A percentile compares a stretch with the other conserved stretches of the same genome.
Evolutionary conservation across 192 early-diverging fungal species (phyloP).

Genomic region (Coemansia javaensis): DNA sequence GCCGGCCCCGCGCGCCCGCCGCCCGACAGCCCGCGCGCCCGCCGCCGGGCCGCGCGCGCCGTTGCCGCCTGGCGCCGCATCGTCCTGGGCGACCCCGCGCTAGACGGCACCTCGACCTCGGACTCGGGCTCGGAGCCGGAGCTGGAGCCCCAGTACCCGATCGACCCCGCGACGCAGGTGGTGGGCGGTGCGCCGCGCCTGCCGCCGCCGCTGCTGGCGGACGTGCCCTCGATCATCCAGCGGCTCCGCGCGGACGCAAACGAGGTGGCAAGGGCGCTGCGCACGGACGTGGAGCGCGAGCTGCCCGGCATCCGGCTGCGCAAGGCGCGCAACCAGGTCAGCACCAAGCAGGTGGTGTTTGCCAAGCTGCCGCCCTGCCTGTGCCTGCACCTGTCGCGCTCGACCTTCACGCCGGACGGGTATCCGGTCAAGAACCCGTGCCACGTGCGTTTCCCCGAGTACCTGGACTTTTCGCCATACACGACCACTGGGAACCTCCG

Average conservation of each 20-base stretch:
- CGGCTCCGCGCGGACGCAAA: constrained; percentile 25
- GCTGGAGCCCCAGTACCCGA: constrained; percentile 15
- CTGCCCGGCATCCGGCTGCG: constrained; percentile 43
- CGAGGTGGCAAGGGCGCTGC: constrained; percentile 39
- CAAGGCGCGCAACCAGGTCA: constrained; percentile 45
- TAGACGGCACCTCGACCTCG: constrained; percentile 1
- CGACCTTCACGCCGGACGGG: constrained; percentile 66
- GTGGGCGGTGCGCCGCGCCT: constrained; percentile 17
- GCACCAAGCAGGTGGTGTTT: constrained; percentile 76
- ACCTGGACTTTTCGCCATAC: constrained; percentile 68
- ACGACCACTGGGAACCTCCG: constrained; percentile 58
- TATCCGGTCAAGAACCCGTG: constrained; percentile 76
- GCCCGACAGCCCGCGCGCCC: neutral
- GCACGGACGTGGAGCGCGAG: constrained; percentile 42
- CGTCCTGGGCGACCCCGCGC: constrained; percentile 15
- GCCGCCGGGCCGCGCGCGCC: constrained; percentile 20
- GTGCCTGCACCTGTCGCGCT: constrained; percentile 81
- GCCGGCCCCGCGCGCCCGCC: neutral
- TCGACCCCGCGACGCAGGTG: constrained; percentile 32
- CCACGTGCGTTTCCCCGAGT: constrained; percentile 74
- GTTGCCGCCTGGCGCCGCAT: constrained; percentile 27
- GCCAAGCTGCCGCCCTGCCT: constrained; percentile 72
- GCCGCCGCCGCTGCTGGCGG: constrained; percentile 30
- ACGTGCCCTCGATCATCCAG: constrained; percentile 28
- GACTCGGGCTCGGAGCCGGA: constrained; percentile 25